phyloP scores from a whole-genome alignment of 2,329 filamentous ascomycete species.

The Mariannaea sp. region DNA sequence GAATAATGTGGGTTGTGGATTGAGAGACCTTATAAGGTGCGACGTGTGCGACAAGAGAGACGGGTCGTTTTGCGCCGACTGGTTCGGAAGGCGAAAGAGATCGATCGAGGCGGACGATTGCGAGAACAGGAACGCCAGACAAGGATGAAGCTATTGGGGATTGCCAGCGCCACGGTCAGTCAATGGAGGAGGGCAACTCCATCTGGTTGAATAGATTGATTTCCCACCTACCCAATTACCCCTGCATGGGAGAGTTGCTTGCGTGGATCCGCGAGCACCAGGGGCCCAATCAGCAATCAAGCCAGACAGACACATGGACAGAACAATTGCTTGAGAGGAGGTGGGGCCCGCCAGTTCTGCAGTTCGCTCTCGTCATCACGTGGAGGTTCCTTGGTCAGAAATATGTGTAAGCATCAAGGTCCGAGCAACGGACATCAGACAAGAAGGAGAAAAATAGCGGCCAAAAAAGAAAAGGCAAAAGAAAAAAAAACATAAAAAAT shows the following conservation, averaged over 20 bases:
- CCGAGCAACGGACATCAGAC: too few species aligned
- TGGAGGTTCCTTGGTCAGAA: background rate
- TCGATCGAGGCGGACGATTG: background rate
- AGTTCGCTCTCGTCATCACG: slow-evolving; percentile 11
- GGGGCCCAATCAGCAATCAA: slow-evolving; percentile 15
- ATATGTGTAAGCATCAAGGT: too few species aligned
- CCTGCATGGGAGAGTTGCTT: slow-evolving; percentile 26
- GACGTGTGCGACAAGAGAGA: background rate
- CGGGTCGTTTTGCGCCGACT: background rate
- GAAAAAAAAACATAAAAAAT: background rate
- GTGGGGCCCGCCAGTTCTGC: slow-evolving; percentile 22
- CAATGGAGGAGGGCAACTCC: slow-evolving; percentile 20
- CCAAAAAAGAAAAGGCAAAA: background rate
- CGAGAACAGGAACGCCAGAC: background rate
- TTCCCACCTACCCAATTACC: too few species aligned
- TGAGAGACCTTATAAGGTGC: background rate
- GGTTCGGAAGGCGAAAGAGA: background rate
- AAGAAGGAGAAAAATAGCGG: too few species aligned
- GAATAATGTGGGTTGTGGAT: slow-evolving; percentile 4
- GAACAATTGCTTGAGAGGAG: slow-evolving; percentile 18
- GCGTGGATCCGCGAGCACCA: slow-evolving; percentile 18
- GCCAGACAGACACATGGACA: too few species aligned
- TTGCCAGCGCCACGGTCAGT: slow-evolving; percentile 25
- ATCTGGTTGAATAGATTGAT: slow-evolving; percentile 16
- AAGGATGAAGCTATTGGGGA: slow-evolving; percentile 8